A percentile compares a stretch with the other conserved stretches of the same genome.
These are phyloP conservation scores for Wickerhamomyces tratensis DNA, from an alignment of 805 yeast genomes.

Conservation along the genomic window DNA sequence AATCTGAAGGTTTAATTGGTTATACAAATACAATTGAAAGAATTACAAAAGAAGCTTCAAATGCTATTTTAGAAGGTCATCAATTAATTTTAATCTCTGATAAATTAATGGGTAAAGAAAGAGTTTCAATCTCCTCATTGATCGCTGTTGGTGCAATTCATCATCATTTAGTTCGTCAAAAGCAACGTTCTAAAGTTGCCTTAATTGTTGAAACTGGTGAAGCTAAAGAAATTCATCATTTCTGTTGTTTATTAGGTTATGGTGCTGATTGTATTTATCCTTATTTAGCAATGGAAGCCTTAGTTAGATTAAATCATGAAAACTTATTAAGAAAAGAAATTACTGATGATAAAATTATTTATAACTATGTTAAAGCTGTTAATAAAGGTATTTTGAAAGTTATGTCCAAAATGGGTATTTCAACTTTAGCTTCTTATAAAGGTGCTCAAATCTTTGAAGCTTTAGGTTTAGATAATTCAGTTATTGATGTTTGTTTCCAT, in stretches of 20 bases:
- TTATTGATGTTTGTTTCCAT: conserved; percentile 89
- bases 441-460: conserved; percentile 99
- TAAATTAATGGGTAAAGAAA: conserved; percentile 43
- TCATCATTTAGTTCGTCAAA: conserved; percentile 90
- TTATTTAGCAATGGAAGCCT: conserved; percentile 83
- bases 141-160: conserved; percentile 97
- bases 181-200: conserved; percentile 94
- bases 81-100: conserved; percentile 76
- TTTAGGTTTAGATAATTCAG: conserved; percentile 90
- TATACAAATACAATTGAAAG: conserved; percentile 79
- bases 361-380: conserved; percentile 74
- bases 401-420: conserved; percentile 99
- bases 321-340: conserved; percentile 53
- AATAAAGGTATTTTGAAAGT: conserved; percentile 93
- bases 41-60: conserved; percentile 78
- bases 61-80: conserved; percentile 67
- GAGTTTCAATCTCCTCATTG: conserved; percentile 78
- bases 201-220: conserved; percentile 89
- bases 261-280: conserved; percentile 98
- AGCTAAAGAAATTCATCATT: conserved; percentile 95
- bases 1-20: conserved; percentile 76
- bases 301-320: conserved; percentile 76
- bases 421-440: conserved; percentile 95
- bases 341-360: conserved; percentile 49
- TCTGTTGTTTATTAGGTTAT: conserved; percentile 89